Percentiles rank a stretch among this genome's conserved stretches.
These are phyloP conservation scores for Parastagonospora nodorum DNA, from an alignment of 2,329 filamentous ascomycete species.

Conservation along the genomic window DNA sequence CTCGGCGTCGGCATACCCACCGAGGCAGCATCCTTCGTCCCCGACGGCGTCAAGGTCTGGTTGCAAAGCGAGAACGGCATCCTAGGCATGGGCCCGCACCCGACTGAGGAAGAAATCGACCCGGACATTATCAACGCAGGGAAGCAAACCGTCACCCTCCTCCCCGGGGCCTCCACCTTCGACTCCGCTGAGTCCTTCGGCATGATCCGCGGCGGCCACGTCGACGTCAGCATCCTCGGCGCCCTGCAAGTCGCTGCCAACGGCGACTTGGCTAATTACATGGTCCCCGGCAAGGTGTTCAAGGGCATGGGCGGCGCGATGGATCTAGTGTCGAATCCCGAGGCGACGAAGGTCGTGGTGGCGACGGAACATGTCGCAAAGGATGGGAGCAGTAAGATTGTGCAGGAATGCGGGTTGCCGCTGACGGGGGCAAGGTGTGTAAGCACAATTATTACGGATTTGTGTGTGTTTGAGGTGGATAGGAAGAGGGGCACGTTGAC, in stretches of 20 bases:
- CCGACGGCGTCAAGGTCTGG: constrained; percentile 58
- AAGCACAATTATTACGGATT: constrained; percentile 47
- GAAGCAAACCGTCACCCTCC: constrained; percentile 89
- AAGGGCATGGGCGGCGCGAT: constrained; percentile 93
- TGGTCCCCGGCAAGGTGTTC: constrained; percentile 82
- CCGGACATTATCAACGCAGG: constrained; percentile 90
- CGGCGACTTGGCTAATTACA: constrained; percentile 89
- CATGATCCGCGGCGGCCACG: constrained; percentile 86
- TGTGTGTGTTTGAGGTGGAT: constrained; percentile 68
- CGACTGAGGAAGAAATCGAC: constrained; percentile 71
- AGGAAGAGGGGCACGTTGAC: constrained; percentile 67
- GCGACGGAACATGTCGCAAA: constrained; percentile 95
- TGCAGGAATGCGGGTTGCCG: constrained; percentile 63
- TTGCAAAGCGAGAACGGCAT: constrained; percentile 62
- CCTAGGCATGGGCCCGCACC: constrained; percentile 52
- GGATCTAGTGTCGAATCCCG: constrained; percentile 86
- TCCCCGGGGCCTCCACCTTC: constrained; percentile 78
- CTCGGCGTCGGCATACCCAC: constrained; percentile 93
- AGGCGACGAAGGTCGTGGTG: constrained; percentile 83
- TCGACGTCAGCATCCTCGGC: constrained; percentile 86
- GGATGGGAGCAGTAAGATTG: constrained; percentile 88
- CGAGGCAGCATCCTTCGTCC: constrained; percentile 81
- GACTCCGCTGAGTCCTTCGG: constrained; percentile 89
- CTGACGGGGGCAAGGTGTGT: constrained; percentile 46
- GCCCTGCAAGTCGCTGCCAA: constrained; percentile 84